Evolutionary conservation across 2,329 filamentous ascomycete species (phyloP).

Genomic region (Aspergillus vadensis): DNA sequence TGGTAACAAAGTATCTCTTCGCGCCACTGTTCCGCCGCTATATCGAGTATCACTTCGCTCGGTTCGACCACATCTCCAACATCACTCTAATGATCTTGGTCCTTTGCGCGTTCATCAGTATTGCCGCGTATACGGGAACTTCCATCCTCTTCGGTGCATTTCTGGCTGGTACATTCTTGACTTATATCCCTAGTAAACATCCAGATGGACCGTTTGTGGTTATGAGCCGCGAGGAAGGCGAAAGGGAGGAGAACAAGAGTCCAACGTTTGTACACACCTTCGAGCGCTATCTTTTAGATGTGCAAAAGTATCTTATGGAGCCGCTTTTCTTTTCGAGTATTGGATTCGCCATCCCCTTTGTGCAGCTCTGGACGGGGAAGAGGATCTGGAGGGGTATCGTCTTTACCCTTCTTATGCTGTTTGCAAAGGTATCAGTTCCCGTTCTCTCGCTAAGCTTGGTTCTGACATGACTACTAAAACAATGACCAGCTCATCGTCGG

Average conservation of each 20-base stretch:
- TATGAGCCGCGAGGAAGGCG: constrained; percentile 37
- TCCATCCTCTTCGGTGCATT: constrained; percentile 45
- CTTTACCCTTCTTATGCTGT: constrained; percentile 33
- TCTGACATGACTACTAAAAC: too few species aligned
- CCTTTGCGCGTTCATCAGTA: constrained; percentile 34
- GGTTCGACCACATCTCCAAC: constrained; percentile 37
- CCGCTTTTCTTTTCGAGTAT: constrained; percentile 37
- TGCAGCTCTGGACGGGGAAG: constrained; percentile 36
- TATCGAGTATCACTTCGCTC: constrained; percentile 37
- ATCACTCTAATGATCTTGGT: constrained; percentile 40
- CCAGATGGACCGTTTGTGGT: constrained; percentile 41
- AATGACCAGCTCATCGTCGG: too few species aligned
- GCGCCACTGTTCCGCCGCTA: constrained; percentile 41
- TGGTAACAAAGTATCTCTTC: constrained; percentile 43
- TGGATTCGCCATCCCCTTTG: constrained; percentile 37
- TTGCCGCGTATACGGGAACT: constrained; percentile 42
- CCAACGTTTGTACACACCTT: constrained; percentile 45
- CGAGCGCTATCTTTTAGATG: constrained; percentile 39
- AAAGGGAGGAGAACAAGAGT: constrained; percentile 35
- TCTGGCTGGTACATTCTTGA: constrained; percentile 39
- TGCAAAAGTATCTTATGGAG: constrained; percentile 38
- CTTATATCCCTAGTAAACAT: constrained; percentile 40
- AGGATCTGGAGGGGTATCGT: constrained; percentile 35
- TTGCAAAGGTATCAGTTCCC: constrained; percentile 28
- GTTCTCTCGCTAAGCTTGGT: too few species aligned